Conservation (phyloP, 306 rosid species). For the Psophocarpus tetragonolobus region DNA sequence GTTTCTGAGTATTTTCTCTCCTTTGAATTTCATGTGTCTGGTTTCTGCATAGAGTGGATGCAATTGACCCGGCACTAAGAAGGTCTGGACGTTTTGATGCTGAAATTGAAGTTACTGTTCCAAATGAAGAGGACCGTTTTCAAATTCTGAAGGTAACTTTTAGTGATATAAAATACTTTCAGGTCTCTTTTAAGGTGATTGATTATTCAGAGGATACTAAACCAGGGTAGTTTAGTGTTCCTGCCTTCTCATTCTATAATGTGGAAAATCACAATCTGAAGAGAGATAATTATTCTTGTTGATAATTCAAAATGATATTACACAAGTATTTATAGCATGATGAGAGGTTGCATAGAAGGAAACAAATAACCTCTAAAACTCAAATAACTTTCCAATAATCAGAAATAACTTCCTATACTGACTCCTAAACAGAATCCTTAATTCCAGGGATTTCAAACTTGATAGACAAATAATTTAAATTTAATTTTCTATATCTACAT, state of each 20-base stretch:
- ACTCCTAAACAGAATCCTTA: not conserved
- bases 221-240: not conserved
- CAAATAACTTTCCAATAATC: not conserved
- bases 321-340: not conserved
- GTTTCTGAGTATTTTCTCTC: not conserved
- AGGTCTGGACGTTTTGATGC: constrained; percentile 88
- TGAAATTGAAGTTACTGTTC: constrained; percentile 86
- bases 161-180: not conserved
- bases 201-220: constrained; percentile 14
- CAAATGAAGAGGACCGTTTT: constrained; percentile 74
- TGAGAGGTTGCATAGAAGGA: not conserved
- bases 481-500: not conserved
- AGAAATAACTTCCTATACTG: not conserved
- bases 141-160: constrained; percentile 79
- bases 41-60: constrained; percentile 62
- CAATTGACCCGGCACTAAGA: constrained; percentile 88
- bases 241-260: not conserved
- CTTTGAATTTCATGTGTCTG: constrained; percentile 19
- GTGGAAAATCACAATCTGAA: not conserved
- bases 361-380: not conserved
- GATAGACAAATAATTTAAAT: not conserved
- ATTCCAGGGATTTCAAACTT: not conserved
- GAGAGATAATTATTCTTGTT: not conserved
- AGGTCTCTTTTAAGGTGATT: not conserved
- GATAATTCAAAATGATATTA: not conserved